Percentiles rank a stretch among this genome's conserved stretches.
These are phyloP conservation scores for Aspergillus unguis DNA, from an alignment of 2,329 filamentous ascomycete genomes.

Conservation along the genomic window DNA sequence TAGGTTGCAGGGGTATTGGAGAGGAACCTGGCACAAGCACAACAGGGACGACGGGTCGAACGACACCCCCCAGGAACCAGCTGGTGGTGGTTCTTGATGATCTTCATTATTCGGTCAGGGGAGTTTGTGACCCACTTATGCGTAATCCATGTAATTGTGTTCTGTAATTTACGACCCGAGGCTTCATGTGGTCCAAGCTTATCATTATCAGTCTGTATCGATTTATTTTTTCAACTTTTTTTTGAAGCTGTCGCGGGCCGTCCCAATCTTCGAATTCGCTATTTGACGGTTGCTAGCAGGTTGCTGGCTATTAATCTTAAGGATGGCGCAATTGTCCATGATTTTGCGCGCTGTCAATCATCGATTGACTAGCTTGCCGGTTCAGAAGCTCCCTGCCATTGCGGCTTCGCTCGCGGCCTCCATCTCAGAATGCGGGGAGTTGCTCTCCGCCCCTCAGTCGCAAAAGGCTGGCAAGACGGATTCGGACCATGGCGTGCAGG, in stretches of 20 bases:
- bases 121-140: slow-evolving; percentile 8
- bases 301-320: slow-evolving; percentile 6
- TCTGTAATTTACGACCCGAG: slow-evolving; percentile 26
- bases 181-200: slow-evolving; percentile 33
- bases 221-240: neutral
- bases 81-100: slow-evolving; percentile 11
- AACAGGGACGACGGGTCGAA: neutral
- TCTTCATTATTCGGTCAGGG: slow-evolving; percentile 23
- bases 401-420: slow-evolving; percentile 64
- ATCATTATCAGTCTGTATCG: slow-evolving; percentile 1
- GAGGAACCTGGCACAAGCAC: slow-evolving; percentile 8
- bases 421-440: slow-evolving; percentile 52
- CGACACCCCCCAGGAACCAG: slow-evolving; percentile 4
- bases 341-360: slow-evolving; percentile 44
- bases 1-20: slow-evolving; percentile 4
- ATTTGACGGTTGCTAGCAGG: neutral
- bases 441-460: slow-evolving; percentile 61
- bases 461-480: slow-evolving; percentile 60
- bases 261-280: neutral
- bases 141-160: slow-evolving; percentile 10
- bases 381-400: slow-evolving; percentile 69
- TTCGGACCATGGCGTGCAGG: slow-evolving; percentile 64
- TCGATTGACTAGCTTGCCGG: slow-evolving; percentile 65
- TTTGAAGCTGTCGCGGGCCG: neutral
- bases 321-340: slow-evolving; percentile 34